Percentiles rank a stretch among this genome's conserved stretches.
Conservation (phyloP, 192 early-diverging fungal genomes). For the Neocallimastix lanati region DNA sequence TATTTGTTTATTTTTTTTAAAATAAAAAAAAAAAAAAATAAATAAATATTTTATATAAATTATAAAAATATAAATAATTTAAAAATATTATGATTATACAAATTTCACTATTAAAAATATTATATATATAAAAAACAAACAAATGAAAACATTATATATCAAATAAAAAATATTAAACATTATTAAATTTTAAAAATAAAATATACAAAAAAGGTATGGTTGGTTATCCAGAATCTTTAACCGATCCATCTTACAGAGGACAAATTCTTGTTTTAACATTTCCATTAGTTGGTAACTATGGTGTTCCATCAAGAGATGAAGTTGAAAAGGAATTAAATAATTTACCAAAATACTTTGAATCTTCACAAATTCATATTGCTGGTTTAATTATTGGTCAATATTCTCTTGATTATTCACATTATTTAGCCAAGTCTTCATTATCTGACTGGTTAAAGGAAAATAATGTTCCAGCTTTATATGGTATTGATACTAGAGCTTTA, state of each 20-base stretch:
- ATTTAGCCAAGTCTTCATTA: conserved; percentile 69
- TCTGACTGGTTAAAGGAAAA: conserved; percentile 80
- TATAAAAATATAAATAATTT: too few relatives aligned
- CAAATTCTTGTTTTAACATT: conserved; percentile 97
- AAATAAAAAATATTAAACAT: too few relatives aligned
- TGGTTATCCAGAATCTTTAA: conserved; percentile 95
- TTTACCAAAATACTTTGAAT: conserved; percentile 89
- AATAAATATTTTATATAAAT: too few relatives aligned
- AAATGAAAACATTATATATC: too few relatives aligned
- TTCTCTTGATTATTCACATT: conserved; percentile 82
- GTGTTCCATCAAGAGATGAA: conserved; percentile 74
- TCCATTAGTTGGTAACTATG: conserved; percentile 94
- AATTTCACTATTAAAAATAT: too few relatives aligned
- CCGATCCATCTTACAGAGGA: conserved; percentile 93
- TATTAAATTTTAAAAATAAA: too few relatives aligned
- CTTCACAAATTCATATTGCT: conserved; percentile 79
- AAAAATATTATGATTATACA: too few relatives aligned
- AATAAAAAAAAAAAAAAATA: too few relatives aligned
- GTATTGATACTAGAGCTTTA: conserved; percentile 87
- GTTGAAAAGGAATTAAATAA: conserved; percentile 70
- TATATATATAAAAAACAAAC: too few relatives aligned
- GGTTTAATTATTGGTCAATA: conserved; percentile 84
- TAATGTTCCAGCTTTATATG: conserved; percentile 77
- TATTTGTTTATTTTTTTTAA: too few relatives aligned
- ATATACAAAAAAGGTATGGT: conserved; percentile 53